These are phyloP conservation scores for Mortierella sp. DNA, from an alignment of 371 early-diverging fungal species.

Conservation along the genomic window DNA sequence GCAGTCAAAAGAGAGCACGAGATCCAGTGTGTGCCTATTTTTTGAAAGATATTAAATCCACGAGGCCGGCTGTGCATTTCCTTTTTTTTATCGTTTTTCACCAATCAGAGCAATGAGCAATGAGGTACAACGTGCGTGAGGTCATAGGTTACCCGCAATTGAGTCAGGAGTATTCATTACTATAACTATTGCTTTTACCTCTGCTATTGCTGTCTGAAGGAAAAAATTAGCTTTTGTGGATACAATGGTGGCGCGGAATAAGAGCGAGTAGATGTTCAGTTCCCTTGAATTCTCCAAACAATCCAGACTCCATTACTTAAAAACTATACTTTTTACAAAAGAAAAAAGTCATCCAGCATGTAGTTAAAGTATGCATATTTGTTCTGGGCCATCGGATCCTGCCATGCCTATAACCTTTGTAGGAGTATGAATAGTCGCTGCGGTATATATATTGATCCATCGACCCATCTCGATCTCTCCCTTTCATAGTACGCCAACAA, in stretches of 20 bases:
- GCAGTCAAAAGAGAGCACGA: slow-evolving; percentile 5
- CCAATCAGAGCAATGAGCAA: background rate
- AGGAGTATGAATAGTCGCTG: no score
- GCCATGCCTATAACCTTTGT: no score
- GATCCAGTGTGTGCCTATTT: background rate
- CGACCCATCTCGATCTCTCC: no score
- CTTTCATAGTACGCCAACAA: no score
- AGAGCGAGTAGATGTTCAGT: slow-evolving; percentile 11
- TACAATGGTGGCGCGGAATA: background rate
- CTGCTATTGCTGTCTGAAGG: no score
- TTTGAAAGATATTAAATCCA: slow-evolving; percentile 15
- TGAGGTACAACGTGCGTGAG: background rate
- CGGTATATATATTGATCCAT: no score
- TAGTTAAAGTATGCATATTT: no score
- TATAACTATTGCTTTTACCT: no score
- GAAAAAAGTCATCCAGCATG: no score
- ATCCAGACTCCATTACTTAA: background rate
- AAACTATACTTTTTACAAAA: no score
- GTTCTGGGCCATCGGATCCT: no score
- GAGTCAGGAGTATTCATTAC: no score
- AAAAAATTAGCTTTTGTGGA: background rate
- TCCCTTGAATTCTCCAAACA: slow-evolving; percentile 15
- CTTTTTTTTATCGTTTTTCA: slow-evolving; percentile 7
- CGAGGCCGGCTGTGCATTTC: slow-evolving; percentile 16
- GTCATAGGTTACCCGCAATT: background rate